These are phyloP conservation scores for Erysimum cheiranthoides DNA, from an alignment of 345 rosid genomes.

Conservation along the genomic window DNA sequence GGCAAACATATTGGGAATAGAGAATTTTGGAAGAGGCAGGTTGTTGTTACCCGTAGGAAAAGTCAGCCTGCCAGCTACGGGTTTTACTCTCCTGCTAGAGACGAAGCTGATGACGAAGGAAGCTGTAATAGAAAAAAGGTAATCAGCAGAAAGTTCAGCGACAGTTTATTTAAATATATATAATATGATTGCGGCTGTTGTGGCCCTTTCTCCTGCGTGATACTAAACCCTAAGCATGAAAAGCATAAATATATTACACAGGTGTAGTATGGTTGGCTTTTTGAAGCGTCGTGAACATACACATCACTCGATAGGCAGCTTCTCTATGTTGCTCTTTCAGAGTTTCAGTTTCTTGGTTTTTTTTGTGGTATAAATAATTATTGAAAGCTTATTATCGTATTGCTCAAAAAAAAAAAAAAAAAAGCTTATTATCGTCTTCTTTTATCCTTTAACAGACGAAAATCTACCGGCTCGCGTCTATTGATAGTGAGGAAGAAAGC, in stretches of 20 bases:
- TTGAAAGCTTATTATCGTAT: constrained; percentile 13
- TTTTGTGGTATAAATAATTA: constrained; percentile 16
- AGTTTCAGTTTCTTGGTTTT: constrained; percentile 29
- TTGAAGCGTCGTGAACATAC: constrained; percentile 2
- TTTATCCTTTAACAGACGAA: constrained; percentile 63
- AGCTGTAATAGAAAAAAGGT: constrained; percentile 70
- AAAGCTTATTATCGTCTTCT: constrained; percentile 18
- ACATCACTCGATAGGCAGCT: constrained; percentile 22
- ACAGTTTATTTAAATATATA: constrained; percentile 9
- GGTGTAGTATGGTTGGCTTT: constrained; percentile 10
- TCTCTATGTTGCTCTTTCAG: constrained; percentile 25
- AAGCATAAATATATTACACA: constrained; percentile 2
- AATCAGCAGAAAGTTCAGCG: constrained; percentile 11
- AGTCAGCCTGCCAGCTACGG: constrained; percentile 90
- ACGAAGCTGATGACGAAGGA: constrained; percentile 69
- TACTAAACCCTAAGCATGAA: constrained; percentile 17
- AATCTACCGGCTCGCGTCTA: constrained; percentile 79
- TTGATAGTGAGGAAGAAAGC: constrained; percentile 79
- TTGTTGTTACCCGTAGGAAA: constrained; percentile 82
- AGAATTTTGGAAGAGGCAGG: constrained; percentile 92
- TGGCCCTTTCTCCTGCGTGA: constrained; percentile 5
- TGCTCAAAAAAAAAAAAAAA: too few relatives aligned
- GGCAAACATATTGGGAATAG: constrained; percentile 73
- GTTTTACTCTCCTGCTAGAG: constrained; percentile 85
- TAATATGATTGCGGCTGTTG: constrained; percentile 16